Evolutionary conservation across 2,329 filamentous ascomycete species (phyloP), one percentile per base, ranked within the genome.

Genomic region (Berkeleyomyces basicola): DNA sequence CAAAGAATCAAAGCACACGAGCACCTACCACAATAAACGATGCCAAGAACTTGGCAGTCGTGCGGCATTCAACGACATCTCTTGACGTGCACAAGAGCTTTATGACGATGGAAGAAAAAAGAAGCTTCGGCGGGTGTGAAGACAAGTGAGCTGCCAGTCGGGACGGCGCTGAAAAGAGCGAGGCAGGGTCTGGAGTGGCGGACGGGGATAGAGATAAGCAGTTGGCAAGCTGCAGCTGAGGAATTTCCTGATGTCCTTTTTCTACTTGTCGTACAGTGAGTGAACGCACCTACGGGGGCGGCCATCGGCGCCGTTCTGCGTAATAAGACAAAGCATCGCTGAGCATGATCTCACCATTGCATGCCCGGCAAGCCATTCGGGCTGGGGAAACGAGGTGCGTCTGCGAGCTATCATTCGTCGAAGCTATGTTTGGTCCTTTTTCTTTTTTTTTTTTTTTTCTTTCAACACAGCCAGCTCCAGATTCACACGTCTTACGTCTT

Each of bases 1-100:
- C 44, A 59, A 62, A 62, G 42, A 62, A 58, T 57, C 11, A 58
- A 23, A 16, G 23, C 57, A 59, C 57, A 59, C 57, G 57, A 59
- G 39, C 39, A 43, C 57, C 57, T 59, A 59, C 57, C 57, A 43
- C 57, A 59, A 59, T 3, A 37, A 59, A 44, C 31, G 4, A 33
- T 53, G 57, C 57, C 57, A 59, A 59, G 57, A 59, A 43, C 57
- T 59, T 59, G 57, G 57, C 57, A 59, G 42, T 46, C 49, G 14
- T 11, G 42, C 16, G 16, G 39, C n/a, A 31, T 23, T 59, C 57
- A 59, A 59, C 57, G 57, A 59, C 57, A 59, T 59, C 33, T 59
- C 57, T 59, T 59, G 57, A 59, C 33, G 10, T 36, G 49, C 7
- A n/a, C 11, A 53, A 53, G 49, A 53, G 49, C 49, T 53, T 33